Percentiles rank a stretch among this genome's conserved stretches.
phyloP scores from a whole-genome alignment of 2,329 filamentous ascomycete genomes.

The Aspergillus sp. region DNA sequence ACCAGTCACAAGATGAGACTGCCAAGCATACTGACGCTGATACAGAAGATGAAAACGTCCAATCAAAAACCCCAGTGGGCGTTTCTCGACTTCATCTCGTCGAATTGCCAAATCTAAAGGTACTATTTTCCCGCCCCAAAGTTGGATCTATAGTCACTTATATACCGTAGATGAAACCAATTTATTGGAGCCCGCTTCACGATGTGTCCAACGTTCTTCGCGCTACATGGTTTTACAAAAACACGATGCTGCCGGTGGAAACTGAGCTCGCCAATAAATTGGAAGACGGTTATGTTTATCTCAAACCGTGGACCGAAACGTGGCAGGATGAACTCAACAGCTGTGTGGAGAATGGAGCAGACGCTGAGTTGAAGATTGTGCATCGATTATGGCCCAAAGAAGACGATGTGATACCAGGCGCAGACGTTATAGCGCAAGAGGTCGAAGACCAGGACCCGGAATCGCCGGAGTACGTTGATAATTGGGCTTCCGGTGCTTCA shows the following conservation, averaged over 20 bases:
- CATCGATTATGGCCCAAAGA: constrained; percentile 77
- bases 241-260: constrained; percentile 89
- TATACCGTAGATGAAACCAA: constrained; percentile 75
- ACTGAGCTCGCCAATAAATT: constrained; percentile 84
- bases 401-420: constrained; percentile 35
- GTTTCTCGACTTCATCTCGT: constrained; percentile 89
- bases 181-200: constrained; percentile 95
- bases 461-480: constrained; percentile 31
- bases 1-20: constrained; percentile 15
- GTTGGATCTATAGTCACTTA: constrained; percentile 5
- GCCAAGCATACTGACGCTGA: constrained; percentile 15
- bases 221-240: constrained; percentile 96
- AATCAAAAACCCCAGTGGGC: constrained; percentile 74
- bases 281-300: constrained; percentile 83
- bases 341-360: constrained; percentile 83
- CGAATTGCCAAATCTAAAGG: constrained; percentile 68
- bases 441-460: constrained; percentile 5
- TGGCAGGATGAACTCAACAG: constrained; percentile 90
- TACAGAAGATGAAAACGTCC: constrained; percentile 22
- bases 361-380: constrained; percentile 87
- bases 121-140: constrained; percentile 13
- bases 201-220: constrained; percentile 80
- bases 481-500: constrained; percentile 42
- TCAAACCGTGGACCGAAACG: constrained; percentile 85
- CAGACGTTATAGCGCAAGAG: constrained; percentile 30